Percentiles rank a stretch among this genome's conserved stretches.
Conservation (phyloP, 169 alveolate species). For the Theileria sp. region DNA sequence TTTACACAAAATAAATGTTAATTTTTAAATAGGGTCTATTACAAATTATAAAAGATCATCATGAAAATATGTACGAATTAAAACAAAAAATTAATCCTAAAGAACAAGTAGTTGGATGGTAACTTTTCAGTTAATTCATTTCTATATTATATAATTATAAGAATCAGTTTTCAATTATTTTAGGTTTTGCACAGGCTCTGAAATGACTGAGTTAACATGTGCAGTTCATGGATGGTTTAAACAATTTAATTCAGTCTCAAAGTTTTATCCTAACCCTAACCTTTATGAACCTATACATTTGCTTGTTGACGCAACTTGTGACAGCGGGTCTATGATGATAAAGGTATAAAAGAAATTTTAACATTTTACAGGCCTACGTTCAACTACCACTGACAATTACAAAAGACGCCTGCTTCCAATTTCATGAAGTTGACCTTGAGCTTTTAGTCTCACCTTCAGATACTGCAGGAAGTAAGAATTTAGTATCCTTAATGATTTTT, state of each 20-base stretch:
- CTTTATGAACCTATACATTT: conserved; percentile 87
- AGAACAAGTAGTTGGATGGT: conserved; percentile 88
- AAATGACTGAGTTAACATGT: conserved; percentile 86
- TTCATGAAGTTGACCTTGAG: conserved; percentile 84
- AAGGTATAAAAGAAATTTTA: conserved; percentile 57
- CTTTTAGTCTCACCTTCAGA: conserved; percentile 70
- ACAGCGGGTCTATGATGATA: conserved; percentile 80
- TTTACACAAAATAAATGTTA: background rate
- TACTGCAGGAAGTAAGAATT: conserved; percentile 59
- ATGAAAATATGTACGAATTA: conserved; percentile 86
- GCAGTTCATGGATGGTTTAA: conserved; percentile 92
- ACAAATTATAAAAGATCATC: conserved; percentile 88
- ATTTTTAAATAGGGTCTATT: conserved; percentile 77
- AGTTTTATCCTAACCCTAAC: conserved; percentile 85
- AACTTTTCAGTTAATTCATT: background rate
- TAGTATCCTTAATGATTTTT: conserved; percentile 34
- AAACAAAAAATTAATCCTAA: conserved; percentile 85
- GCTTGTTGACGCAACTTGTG: conserved; percentile 86
- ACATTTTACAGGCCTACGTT: conserved; percentile 69
- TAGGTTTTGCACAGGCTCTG: conserved; percentile 87
- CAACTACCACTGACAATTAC: conserved; percentile 79
- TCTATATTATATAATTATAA: background rate
- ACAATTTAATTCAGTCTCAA: conserved; percentile 82
- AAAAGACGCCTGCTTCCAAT: conserved; percentile 81
- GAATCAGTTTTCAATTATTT: background rate